Base-by-base conservation (phyloP, 306 rosid species). In the Quercus agrifolia region DNA sequence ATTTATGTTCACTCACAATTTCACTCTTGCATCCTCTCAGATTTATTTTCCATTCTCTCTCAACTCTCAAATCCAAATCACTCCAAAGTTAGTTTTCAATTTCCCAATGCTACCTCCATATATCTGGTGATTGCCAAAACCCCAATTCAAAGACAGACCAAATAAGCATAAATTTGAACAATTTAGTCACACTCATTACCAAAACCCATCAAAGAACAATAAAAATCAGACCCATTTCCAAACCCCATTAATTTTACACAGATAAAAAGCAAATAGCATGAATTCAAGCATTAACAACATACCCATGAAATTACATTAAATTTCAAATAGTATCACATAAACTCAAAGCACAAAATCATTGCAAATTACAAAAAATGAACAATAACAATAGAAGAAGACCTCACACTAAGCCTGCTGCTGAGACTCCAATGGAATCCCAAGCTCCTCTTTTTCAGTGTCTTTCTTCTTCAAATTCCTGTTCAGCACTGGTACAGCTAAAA, bases 401-500 rank as follows among this genome's bases (percentile, higher is more conserved):
- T 56, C 61, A 71, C 81, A 63, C 74, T 67, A 77, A 57, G 63
- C 82, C 68, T 61, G 72, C 81, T 84, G 89, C 85, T 84, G 90
- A 67, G 97, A 92, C 78, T 91, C 92, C 77, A 92, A 77, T 0
- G 99, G 94, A 74, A 93, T 95, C 19, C 83, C 85, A 13, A 94
- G 89, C 38, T 83, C 92, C 18, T 49, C 54, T 12, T 49, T 49
- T 49, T 49, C 54, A 3, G 8, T 74, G 0, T 57, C 55, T 1
- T 77, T 74, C 64, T 62, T 77, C 72, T 52, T 77, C 12, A 81
- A 33, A 71, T 15, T 78, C 83, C 87, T 85, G 11, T 20, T 1
- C n/a, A 79, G 90, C 72, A 80, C 80, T 1, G 96, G 79, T 27
- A 91, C 46, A 1, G 98, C 99, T 18, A 95, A 2, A 74, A 95